Base-by-base conservation (phyloP, 2,329 filamentous ascomycete genomes). In the Zasmidium angulare region DNA sequence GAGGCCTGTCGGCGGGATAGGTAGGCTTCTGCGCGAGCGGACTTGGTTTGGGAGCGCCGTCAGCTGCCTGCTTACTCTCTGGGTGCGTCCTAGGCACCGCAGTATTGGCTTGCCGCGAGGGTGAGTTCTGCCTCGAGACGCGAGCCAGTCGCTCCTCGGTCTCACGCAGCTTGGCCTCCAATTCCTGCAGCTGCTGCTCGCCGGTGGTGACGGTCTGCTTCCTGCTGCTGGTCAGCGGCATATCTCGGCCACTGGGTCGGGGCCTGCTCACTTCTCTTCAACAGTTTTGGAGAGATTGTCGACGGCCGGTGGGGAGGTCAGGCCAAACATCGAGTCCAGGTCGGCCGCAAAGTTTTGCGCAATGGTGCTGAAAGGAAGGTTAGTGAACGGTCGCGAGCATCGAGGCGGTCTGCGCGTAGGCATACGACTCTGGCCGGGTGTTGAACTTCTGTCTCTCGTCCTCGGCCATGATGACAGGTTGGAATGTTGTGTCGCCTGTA, bases 281-380 rank as follows among this genome's bases (percentile, higher is more conserved):
- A 96, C 86, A 66, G 89, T 85, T 73, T 88, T 82, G 70, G 89
- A 86, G 36, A 96, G 82, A 63, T 89, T 84, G 70, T 88, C 85
- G 59, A 95, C 76, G 67, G 87, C 84, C 59, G 93, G 75, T 66
- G 88, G 88, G 75, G 87, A 89, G 68, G 95, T 90, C 72, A 97
- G 87, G 71, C 89, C 89, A 80, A 97, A 97, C 68, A 96, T 89
- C 73, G 91, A 89, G 80, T 93, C 89, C 62, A 97, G 82, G 74
- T 93, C 90, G 48, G 86, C 82, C 60, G 91, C 93, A 78, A 97
- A 96, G 72, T 89, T 91, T 69, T 86, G 89, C 55, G 92, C 93
- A 76, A 96, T 87, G 62, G 90, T 95, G 64, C 93, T 96, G 76
- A 50, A 58, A n/a, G 29, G 21, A 7, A 22, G 9, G 19, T 58